Percentiles rank a stretch among this genome's conserved stretches.
These are phyloP conservation scores for Scheffersomyces segobiensis DNA, from an alignment of 1,139 yeast species.

Conservation along the genomic window DNA sequence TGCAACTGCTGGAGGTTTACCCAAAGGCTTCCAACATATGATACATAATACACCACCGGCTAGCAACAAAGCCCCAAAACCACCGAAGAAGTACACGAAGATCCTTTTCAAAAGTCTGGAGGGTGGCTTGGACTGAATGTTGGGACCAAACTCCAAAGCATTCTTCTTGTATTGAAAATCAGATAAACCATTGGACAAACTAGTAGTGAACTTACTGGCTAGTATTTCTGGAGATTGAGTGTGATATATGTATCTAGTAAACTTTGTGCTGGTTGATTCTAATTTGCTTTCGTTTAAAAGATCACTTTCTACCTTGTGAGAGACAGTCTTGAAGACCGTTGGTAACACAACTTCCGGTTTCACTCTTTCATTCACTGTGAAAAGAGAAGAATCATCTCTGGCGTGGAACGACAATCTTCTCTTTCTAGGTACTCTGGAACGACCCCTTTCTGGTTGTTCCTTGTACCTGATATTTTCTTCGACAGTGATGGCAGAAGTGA, in stretches of 20 bases:
- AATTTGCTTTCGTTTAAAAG: slow-evolving; percentile 8
- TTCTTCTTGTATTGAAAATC: slow-evolving; percentile 12
- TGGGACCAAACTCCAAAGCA: slow-evolving; percentile 32
- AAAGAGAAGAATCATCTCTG: slow-evolving; percentile 7
- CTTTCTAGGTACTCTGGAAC: slow-evolving; percentile 1
- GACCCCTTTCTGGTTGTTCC: slow-evolving; percentile 6
- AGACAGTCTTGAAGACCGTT: slow-evolving; percentile 36
- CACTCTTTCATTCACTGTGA: slow-evolving; percentile 15
- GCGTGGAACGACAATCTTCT: slow-evolving; percentile 9
- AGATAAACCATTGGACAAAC: slow-evolving; percentile 19
- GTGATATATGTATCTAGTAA: slow-evolving; percentile 28
- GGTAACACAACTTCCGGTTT: slow-evolving; percentile 34
- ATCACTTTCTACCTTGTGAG: slow-evolving; percentile 34
- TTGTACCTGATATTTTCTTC: slow-evolving; percentile 9
- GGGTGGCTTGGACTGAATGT: slow-evolving; percentile 41
- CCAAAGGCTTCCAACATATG: slow-evolving; percentile 52
- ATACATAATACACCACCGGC: slow-evolving; percentile 48
- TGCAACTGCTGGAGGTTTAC: slow-evolving; percentile 50
- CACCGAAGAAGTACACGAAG: slow-evolving; percentile 48
- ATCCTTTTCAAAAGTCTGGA: slow-evolving; percentile 31
- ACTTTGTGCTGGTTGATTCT: slow-evolving; percentile 12
- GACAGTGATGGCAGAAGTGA: background rate
- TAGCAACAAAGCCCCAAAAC: slow-evolving; percentile 48
- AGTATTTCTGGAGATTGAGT: slow-evolving; percentile 21
- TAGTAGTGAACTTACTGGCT: slow-evolving; percentile 21